Base-by-base conservation (phyloP, 2,329 filamentous ascomycete genomes). In the Aschersonia sp. region DNA sequence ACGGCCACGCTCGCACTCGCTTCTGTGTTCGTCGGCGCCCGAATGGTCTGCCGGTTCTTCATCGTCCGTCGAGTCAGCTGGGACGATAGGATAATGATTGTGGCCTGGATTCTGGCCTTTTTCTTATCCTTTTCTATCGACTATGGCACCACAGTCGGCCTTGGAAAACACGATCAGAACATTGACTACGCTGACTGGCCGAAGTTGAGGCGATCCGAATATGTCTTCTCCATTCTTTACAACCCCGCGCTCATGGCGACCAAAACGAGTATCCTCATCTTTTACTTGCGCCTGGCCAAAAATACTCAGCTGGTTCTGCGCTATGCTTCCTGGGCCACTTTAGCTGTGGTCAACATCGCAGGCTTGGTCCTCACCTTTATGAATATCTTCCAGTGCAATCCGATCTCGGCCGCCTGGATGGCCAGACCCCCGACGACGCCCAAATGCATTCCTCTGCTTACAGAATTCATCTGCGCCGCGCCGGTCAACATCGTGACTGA, bases 401-500 rank as follows among this genome's bases (percentile, higher is more conserved):
- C 90, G 0, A 67, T 89, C 31, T 58, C 63, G n/a, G 83, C 85
- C 30, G 83, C 80, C 10, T 94, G 86, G 68, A 64, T 69, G 50
- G 54, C 63, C 3, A 56, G 56, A 8, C 53, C 60, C 12, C 50
- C 57, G 4, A 56, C 65, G 4, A 57, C 57, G 10, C 60, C 64
- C 22, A 59, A 52, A 31, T 81, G 78, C 53, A 73, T 81, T 46
- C 73, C 78, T 1, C 63, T 80, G 4, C 66, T 79, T 32, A 79
- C 76, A 54, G 75, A 79, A 51, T 81, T 81, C 57, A 78, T 81
- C 46, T 81, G 78, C 60, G 90, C 88, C 5, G 85, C 89, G 0
- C 89, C 90, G 0, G 78, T 95, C 60, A 96, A 96, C 65, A 86
- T 96, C 55, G 82, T 94, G 52, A 94, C 88, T 22, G 89, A 96